A percentile compares a stretch with the other conserved stretches of the same genome.
Evolutionary conservation across 139 green algal genomes (phyloP).

Genomic region (Chlorella sp.): DNA sequence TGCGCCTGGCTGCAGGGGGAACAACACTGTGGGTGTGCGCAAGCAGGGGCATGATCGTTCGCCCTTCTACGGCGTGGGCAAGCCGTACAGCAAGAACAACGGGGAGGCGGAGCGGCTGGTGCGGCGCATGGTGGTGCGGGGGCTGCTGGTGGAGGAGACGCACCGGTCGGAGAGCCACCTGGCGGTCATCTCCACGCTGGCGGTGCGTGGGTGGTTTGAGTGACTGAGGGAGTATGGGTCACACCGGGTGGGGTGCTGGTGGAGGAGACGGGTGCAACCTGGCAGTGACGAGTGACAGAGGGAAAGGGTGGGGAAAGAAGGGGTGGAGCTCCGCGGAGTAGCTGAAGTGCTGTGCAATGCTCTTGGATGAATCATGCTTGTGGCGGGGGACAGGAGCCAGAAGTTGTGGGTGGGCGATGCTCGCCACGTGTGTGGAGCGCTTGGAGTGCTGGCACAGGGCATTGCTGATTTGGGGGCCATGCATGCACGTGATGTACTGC

Average conservation of each 20-base stretch:
- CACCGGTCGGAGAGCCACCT: slow-evolving; percentile 38
- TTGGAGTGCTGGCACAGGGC: no score
- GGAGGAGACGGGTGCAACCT: neutral
- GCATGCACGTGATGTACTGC: neutral
- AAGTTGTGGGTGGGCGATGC: no score
- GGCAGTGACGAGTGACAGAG: neutral
- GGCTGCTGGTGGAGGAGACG: slow-evolving; percentile 63
- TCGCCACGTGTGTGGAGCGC: no score
- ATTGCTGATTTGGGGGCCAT: neutral
- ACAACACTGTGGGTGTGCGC: slow-evolving; percentile 50
- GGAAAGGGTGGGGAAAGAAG: neutral
- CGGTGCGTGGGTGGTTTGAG: neutral
- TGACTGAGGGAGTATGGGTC: neutral
- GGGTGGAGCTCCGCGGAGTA: no score
- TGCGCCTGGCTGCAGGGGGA: slow-evolving; percentile 16
- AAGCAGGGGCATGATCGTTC: slow-evolving; percentile 45
- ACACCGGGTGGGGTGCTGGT: neutral
- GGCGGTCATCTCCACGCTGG: slow-evolving; percentile 36
- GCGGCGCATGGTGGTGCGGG: slow-evolving; percentile 56
- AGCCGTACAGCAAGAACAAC: slow-evolving; percentile 37
- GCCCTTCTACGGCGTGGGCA: slow-evolving; percentile 47
- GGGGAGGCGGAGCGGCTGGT: slow-evolving; percentile 61
- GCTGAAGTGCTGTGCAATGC: no score
- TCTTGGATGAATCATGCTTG: no score
- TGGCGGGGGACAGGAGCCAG: no score